A percentile compares a stretch with the other conserved stretches of the same genome.
phyloP scores from a whole-genome alignment of 192 early-diverging fungal genomes.

The Gamsiella multidivaricata region DNA sequence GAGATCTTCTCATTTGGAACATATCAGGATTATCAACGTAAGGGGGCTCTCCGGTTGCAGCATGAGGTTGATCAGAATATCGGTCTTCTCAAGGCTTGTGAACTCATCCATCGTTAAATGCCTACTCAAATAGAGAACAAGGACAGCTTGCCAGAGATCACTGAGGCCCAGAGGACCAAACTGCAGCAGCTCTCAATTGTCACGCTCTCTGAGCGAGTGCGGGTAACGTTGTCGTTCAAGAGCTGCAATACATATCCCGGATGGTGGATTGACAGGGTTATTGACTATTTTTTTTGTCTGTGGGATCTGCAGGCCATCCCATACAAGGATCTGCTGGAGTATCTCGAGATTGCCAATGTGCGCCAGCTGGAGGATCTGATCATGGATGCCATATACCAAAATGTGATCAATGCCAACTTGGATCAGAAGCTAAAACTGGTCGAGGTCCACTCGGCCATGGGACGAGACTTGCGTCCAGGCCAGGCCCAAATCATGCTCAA shows the following conservation, averaged over 20 bases:
- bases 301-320: slow-evolving; percentile 66
- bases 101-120: neutral
- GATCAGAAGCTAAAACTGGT: slow-evolving; percentile 82
- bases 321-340: slow-evolving; percentile 71
- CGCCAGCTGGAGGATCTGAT: slow-evolving; percentile 89
- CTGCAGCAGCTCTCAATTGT: slow-evolving; percentile 84
- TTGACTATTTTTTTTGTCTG: neutral
- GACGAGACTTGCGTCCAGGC: slow-evolving; percentile 78
- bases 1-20: slow-evolving; percentile 87
- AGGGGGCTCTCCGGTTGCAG: neutral
- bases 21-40: slow-evolving; percentile 81
- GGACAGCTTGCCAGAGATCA: slow-evolving; percentile 59
- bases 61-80: neutral
- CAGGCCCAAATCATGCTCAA: slow-evolving; percentile 67
- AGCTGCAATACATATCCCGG: no score
- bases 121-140: slow-evolving; percentile 55
- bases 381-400: slow-evolving; percentile 87
- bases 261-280: neutral
- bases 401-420: slow-evolving; percentile 80
- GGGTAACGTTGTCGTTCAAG: slow-evolving; percentile 54
- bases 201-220: slow-evolving; percentile 69
- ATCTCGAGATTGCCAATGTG: slow-evolving; percentile 80
- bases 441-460: slow-evolving; percentile 86
- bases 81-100: neutral
- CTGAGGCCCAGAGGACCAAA: slow-evolving; percentile 61